These are phyloP conservation scores for Ganoderma boninense DNA, from an alignment of 1,284 basidiomycete species.

Conservation along the genomic window DNA sequence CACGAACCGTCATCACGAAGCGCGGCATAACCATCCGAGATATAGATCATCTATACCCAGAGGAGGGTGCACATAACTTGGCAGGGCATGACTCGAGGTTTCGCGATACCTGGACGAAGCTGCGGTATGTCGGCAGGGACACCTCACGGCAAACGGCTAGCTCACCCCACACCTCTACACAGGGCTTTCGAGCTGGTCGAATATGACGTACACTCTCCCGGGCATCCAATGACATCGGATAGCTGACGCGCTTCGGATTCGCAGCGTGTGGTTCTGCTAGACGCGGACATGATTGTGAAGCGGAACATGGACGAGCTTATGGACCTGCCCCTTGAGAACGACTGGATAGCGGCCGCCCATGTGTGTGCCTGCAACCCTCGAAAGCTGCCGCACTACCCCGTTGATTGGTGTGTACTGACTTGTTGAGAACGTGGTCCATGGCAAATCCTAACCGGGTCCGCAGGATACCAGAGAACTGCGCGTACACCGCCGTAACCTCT, in stretches of 20 bases:
- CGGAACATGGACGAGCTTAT: conserved; percentile 94
- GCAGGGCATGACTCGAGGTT: conserved; percentile 71
- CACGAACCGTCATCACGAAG: conserved; percentile 60
- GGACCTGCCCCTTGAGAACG: conserved; percentile 67
- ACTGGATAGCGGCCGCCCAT: conserved; percentile 87
- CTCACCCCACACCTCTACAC: conserved; percentile 1
- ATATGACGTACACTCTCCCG: conserved; percentile 68
- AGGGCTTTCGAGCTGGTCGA: conserved; percentile 81
- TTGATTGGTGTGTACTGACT: conserved; percentile 72
- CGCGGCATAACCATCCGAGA: conserved; percentile 65
- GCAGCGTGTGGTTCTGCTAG: conserved; percentile 85
- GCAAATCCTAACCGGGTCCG: neutral
- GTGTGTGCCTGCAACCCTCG: conserved; percentile 96
- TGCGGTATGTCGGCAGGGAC: conserved; percentile 60
- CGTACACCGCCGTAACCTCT: conserved; percentile 71
- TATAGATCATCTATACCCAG: conserved; percentile 69
- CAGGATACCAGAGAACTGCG: conserved; percentile 92
- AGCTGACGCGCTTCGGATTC: conserved; percentile 1
- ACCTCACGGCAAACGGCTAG: conserved; percentile 10
- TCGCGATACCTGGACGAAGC: conserved; percentile 90
- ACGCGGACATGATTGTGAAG: conserved; percentile 91
- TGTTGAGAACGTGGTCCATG: too few relatives aligned
- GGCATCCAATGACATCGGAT: neutral
- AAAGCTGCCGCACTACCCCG: conserved; percentile 84
- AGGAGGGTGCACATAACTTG: conserved; percentile 57